phyloP scores from a whole-genome alignment of 352 stramenopile genomes.

The Phytophthora niederhauseri region DNA sequence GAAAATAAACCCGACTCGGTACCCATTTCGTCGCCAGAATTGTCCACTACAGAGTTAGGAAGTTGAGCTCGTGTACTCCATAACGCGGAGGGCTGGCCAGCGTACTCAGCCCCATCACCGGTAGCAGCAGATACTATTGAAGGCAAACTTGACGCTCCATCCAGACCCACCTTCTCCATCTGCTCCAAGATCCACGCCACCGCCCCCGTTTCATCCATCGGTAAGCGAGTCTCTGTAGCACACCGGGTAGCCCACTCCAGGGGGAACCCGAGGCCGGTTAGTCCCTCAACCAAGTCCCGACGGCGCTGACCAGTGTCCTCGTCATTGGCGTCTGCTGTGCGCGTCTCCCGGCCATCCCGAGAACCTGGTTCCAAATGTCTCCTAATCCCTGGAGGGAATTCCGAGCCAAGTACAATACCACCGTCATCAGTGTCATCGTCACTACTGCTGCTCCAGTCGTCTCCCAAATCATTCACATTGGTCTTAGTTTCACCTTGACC shows the following conservation, averaged over 20 bases:
- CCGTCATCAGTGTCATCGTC: slow-evolving; percentile 33
- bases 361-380: not conserved
- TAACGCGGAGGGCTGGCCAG: not conserved
- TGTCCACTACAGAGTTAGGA: slow-evolving; percentile 19
- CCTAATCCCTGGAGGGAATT: not conserved
- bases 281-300: slow-evolving; percentile 69
- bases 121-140: not conserved
- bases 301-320: slow-evolving; percentile 29
- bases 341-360: slow-evolving; percentile 13
- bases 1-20: not conserved
- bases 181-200: slow-evolving; percentile 92
- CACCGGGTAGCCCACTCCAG: slow-evolving; percentile 77
- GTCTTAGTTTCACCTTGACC: not conserved
- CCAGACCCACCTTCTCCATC: slow-evolving; percentile 76
- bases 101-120: slow-evolving; percentile 6
- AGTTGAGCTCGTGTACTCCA: slow-evolving; percentile 19
- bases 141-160: slow-evolving; percentile 7
- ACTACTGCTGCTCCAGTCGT: slow-evolving; percentile 25
- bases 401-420: slow-evolving; percentile 14
- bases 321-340: slow-evolving; percentile 14
- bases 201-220: slow-evolving; percentile 65
- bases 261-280: slow-evolving; percentile 88
- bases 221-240: slow-evolving; percentile 52
- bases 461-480: not conserved
- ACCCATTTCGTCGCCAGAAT: slow-evolving; percentile 22